phyloP scores from a whole-genome alignment of 2,329 filamentous ascomycete genomes.

The Alternaria viburni region DNA sequence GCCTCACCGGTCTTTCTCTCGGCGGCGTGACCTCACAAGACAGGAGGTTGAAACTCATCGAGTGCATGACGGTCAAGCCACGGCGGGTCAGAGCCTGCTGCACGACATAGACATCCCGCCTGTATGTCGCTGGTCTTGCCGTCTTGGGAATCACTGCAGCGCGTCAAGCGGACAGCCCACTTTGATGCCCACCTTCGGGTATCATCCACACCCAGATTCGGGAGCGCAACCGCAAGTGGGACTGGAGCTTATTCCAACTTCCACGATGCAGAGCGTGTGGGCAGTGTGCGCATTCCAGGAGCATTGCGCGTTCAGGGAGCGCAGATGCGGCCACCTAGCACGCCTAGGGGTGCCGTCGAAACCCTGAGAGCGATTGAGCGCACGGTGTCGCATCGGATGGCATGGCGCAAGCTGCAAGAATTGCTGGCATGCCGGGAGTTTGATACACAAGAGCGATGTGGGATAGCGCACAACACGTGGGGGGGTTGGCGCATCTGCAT shows the following conservation, averaged over 20 bases:
- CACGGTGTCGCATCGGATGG: conserved; percentile 1
- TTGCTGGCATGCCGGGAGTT: background rate
- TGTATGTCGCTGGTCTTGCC: conserved; percentile 33
- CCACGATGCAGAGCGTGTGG: conserved; percentile 4
- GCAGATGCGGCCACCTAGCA: background rate
- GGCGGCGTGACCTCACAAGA: conserved; percentile 13
- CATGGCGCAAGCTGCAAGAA: background rate
- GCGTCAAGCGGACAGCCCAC: conserved; percentile 29
- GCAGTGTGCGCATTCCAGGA: background rate
- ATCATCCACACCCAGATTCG: conserved; percentile 30
- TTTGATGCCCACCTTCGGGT: conserved; percentile 28
- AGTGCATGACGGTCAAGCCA: conserved; percentile 18
- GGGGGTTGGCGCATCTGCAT: conserved; percentile 15
- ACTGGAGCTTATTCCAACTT: conserved; percentile 43
- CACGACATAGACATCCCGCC: conserved; percentile 30
- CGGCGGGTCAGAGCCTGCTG: conserved; percentile 22
- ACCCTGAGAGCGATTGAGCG: conserved; percentile 1
- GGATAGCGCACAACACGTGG: conserved; percentile 30
- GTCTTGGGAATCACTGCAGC: conserved; percentile 22
- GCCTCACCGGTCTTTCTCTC: conserved; percentile 7
- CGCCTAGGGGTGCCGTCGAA: conserved; percentile 6
- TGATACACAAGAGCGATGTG: conserved; percentile 7
- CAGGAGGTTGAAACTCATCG: conserved; percentile 20
- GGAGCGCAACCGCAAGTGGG: conserved; percentile 37
- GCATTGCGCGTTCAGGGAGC: background rate